Conservation (phyloP, 1,284 basidiomycete species). For the Ustilago nuda region DNA sequence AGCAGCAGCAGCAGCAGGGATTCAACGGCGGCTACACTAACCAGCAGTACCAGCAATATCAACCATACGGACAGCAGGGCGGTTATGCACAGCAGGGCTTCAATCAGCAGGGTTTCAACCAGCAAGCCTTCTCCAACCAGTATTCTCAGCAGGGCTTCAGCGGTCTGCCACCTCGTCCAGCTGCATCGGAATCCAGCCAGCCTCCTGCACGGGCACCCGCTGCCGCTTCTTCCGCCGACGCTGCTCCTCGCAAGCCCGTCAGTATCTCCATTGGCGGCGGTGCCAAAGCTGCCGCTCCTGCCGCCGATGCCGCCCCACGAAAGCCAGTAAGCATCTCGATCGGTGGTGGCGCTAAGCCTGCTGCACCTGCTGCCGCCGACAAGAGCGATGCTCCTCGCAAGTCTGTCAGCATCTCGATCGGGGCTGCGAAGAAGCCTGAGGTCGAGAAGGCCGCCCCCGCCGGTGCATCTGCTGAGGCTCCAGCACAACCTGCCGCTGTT, state of each 20-base stretch:
- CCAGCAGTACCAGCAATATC: conserved; percentile 38
- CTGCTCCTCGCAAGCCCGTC: conserved; percentile 60
- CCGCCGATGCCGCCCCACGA: conserved; percentile 36
- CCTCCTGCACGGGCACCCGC: conserved; percentile 30
- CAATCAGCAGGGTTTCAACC: conserved; percentile 46
- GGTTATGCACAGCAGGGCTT: conserved; percentile 43
- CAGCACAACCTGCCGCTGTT: conserved; percentile 46
- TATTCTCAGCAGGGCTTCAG: conserved; percentile 43
- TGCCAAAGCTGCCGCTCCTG: conserved; percentile 39
- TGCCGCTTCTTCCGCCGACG: conserved; percentile 22
- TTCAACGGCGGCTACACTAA: conserved; percentile 45
- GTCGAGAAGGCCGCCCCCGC: conserved; percentile 28
- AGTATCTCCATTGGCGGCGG: conserved; percentile 67
- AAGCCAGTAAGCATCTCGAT: conserved; percentile 64
- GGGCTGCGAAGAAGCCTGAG: conserved; percentile 50
- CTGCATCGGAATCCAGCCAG: conserved; percentile 42
- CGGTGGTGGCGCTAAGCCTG: conserved; percentile 56
- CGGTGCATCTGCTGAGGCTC: conserved; percentile 23
- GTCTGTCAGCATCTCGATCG: conserved; percentile 62
- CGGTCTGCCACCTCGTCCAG: conserved; percentile 51
- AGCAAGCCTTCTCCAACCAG: conserved; percentile 47
- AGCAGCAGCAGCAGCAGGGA: conserved; percentile 45
- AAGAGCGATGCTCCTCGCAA: conserved; percentile 37
- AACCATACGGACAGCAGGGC: conserved; percentile 36
- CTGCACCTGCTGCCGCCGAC: conserved; percentile 26